Conservation (phyloP, 192 early-diverging fungal species). For the Linnemannia hyalina region DNA sequence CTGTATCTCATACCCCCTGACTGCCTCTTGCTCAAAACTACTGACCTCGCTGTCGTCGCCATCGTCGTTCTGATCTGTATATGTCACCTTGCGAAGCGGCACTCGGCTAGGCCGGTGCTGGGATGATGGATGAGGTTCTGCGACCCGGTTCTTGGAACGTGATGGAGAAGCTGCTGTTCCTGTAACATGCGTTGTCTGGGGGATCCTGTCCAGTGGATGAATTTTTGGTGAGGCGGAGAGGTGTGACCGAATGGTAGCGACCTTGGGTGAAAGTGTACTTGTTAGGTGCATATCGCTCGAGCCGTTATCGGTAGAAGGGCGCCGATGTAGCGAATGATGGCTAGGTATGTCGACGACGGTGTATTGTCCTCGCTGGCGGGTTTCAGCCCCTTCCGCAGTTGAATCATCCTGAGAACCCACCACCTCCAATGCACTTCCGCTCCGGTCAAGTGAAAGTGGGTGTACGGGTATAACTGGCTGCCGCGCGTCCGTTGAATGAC, state of each 20-base stretch:
- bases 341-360: constrained; percentile 11
- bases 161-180: not conserved
- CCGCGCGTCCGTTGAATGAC: not conserved
- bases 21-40: not conserved
- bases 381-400: not conserved
- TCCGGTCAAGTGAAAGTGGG: not conserved
- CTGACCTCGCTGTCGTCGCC: constrained; percentile 4
- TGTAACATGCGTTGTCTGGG: not conserved
- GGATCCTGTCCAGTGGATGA: not conserved
- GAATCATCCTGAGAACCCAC: not conserved
- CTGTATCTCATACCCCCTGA: not conserved
- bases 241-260: not conserved
- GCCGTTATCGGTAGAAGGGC: not conserved
- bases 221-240: not conserved
- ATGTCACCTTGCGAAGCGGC: constrained; percentile 57
- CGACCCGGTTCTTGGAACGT: not conserved
- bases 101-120: constrained; percentile 11
- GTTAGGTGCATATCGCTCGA: not conserved
- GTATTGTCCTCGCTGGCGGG: not conserved
- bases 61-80: constrained; percentile 36
- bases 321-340: not conserved
- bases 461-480: not conserved
- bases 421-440: not conserved
- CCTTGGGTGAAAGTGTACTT: not conserved
- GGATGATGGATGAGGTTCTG: not conserved